Evolutionary conservation across 2,329 filamentous ascomycete genomes (phyloP), one percentile per base, ranked within the genome.

Genomic region (Thermothelomyces thermophilus): DNA sequence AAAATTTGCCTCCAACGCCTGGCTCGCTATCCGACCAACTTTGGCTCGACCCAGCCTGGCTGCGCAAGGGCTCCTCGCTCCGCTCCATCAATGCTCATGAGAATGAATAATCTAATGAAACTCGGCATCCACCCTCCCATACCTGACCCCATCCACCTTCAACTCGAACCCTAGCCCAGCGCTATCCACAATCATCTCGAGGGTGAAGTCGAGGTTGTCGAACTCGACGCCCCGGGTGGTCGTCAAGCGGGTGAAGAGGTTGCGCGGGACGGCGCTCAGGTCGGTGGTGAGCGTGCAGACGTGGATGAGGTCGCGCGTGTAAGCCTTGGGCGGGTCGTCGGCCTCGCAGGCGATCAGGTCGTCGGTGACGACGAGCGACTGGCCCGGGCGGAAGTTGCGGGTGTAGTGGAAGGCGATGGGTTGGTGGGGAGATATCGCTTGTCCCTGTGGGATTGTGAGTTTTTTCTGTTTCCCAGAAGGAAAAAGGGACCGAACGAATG

Each of bases 351-450:
- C 85, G 53, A 90, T 87, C 33, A 91, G 71, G 60, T 91, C 86
- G 66, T 91, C 87, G 45, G 87, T 86, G 5, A 91, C 87, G 3
- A 88, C 68, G 6, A 90, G 76, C 0, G 83, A 86, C 66, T 90
- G 87, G 0, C 84, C 83, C 0, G 86, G 85, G 1, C 86, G 80
- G 69, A 91, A 91, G 66, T 90, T 91, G 54, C 87, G 83, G 3
- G 87, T 90, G 68, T 90, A 91, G 71, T 90, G 86, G 68, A 91
- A 90, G 2, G 84, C 85, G 51, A 90, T 84, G 0, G 87, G 86
- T 1, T 79, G 75, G 1, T 81, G 71, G n/a, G 86, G 83, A 7
- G 84, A 89, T 33, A 90, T 77, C 33, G 85, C 79, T 58, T 88
- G 85, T 51, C 84, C 86, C 82, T 86, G 9, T 26, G 30, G 30